phyloP scores from a whole-genome alignment of 495 filamentous ascomycete species.

The Rhypophila decipiens region DNA sequence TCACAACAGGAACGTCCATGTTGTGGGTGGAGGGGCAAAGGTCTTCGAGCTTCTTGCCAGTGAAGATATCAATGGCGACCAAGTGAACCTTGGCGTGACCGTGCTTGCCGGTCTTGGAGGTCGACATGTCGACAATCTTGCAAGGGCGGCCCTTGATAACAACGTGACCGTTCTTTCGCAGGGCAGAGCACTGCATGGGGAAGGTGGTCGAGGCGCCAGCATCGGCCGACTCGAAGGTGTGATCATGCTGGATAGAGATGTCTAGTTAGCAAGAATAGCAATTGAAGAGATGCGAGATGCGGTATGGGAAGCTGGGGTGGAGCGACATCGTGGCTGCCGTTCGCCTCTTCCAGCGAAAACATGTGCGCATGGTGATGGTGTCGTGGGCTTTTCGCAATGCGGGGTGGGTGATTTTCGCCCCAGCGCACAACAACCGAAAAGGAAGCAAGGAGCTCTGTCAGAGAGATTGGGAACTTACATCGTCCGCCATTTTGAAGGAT shows the following conservation, averaged over 20 bases:
- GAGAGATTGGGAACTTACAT: conserved; percentile 24
- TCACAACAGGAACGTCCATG: conserved; percentile 97
- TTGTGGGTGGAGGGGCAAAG: conserved; percentile 99
- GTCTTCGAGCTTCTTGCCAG: conserved; percentile 98
- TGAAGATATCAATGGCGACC: conserved; percentile 97
- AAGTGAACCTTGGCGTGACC: conserved; percentile 99
- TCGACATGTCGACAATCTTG: conserved; percentile 99
- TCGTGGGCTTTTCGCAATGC: conserved; percentile 19
- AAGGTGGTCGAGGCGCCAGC: conserved; percentile 89
- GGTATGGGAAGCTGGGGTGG: too few species aligned
- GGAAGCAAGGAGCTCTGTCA: conserved; percentile 2
- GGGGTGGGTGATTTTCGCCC: conserved; percentile 26
- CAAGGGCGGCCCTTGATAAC: conserved; percentile 97
- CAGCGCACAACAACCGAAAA: conserved; percentile 14
- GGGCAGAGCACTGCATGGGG: conserved; percentile 98
- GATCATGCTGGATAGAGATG: conserved; percentile 58
- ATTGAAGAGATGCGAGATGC: too few species aligned
- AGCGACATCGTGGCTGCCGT: too few species aligned
- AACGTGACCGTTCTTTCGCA: conserved; percentile 97
- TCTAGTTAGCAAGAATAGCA: background rate
- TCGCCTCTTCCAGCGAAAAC: background rate
- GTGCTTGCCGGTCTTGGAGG: conserved; percentile 99
- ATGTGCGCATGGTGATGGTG: conserved; percentile 11
- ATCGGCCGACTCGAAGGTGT: conserved; percentile 86
- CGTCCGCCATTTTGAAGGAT: conserved; percentile 45